These are phyloP conservation scores for Quambalaria eucalypti DNA, from an alignment of 1,284 basidiomycete genomes.

Conservation along the genomic window DNA sequence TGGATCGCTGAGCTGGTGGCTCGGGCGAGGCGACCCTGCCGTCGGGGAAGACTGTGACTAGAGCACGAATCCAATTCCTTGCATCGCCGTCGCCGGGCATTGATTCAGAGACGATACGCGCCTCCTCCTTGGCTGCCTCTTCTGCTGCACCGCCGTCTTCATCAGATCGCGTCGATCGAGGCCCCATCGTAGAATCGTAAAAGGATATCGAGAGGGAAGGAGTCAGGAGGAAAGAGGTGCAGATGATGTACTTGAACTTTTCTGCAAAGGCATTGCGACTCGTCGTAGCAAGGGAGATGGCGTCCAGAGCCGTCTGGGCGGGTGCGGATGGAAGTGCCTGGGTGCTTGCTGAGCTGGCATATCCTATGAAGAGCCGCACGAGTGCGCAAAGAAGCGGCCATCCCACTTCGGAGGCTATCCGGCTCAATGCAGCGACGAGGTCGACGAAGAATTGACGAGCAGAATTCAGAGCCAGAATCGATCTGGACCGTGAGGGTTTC, in stretches of 20 bases:
- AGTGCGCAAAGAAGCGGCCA: background rate
- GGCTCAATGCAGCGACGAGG: background rate
- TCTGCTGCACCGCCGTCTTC: background rate
- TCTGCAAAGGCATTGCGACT: slow-evolving; percentile 12
- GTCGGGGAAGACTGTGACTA: background rate
- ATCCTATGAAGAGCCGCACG: background rate
- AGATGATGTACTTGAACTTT: slow-evolving; percentile 38
- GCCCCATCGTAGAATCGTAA: slow-evolving; percentile 22
- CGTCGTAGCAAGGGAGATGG: background rate
- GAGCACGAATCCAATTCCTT: no score
- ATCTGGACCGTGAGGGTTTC: no score
- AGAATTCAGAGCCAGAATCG: no score
- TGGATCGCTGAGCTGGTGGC: background rate
- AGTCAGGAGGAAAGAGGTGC: slow-evolving; percentile 41
- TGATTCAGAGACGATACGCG: background rate
- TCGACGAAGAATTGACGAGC: background rate
- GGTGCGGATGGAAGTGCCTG: no score
- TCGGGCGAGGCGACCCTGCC: background rate
- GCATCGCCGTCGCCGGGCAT: background rate
- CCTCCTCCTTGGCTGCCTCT: background rate
- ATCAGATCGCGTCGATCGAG: no score
- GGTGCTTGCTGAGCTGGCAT: no score
- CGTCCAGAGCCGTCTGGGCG: background rate
- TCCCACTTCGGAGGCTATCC: background rate
- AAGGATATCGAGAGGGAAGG: slow-evolving; percentile 39